phyloP scores from a whole-genome alignment of 208 protist genomes.

The Leishmania turanica region DNA sequence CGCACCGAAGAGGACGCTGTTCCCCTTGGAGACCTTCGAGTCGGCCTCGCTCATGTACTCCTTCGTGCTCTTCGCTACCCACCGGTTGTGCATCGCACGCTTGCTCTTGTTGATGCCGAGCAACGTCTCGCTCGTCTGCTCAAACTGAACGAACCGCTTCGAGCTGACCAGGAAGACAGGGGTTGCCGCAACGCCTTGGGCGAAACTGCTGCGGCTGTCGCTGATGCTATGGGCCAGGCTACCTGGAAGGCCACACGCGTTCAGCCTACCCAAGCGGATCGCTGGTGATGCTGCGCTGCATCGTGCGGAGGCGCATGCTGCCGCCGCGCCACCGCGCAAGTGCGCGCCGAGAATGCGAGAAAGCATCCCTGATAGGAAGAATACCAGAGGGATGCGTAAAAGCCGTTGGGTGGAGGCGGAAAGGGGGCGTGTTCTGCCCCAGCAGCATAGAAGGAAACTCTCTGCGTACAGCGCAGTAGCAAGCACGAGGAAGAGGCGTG shows the following conservation, averaged over 20 bases:
- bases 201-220: not conserved
- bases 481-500: not conserved
- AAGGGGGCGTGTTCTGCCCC: not conserved
- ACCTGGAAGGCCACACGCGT: not conserved
- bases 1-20: conserved; percentile 20
- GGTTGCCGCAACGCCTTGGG: not conserved
- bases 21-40: conserved; percentile 32
- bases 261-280: not conserved
- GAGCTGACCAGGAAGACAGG: conserved; percentile 1
- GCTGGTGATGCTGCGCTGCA: conserved; percentile 7
- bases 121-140: conserved; percentile 72
- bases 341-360: conserved; percentile 21
- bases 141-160: conserved; percentile 66
- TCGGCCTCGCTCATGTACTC: conserved; percentile 86
- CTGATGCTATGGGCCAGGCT: not conserved
- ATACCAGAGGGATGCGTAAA: not conserved
- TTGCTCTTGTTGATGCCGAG: conserved; percentile 73
- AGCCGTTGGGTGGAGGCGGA: too few species aligned
- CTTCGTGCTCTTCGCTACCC: conserved; percentile 89
- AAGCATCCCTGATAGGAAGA: conserved; percentile 12
- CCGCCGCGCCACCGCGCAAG: not conserved
- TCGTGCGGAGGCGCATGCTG: not conserved
- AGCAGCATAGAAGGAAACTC: not conserved
- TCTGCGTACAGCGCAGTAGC: not conserved
- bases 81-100: conserved; percentile 36